Base-by-base conservation (phyloP, 2,329 filamentous ascomycete species). In the Leptographium radiaticola region DNA sequence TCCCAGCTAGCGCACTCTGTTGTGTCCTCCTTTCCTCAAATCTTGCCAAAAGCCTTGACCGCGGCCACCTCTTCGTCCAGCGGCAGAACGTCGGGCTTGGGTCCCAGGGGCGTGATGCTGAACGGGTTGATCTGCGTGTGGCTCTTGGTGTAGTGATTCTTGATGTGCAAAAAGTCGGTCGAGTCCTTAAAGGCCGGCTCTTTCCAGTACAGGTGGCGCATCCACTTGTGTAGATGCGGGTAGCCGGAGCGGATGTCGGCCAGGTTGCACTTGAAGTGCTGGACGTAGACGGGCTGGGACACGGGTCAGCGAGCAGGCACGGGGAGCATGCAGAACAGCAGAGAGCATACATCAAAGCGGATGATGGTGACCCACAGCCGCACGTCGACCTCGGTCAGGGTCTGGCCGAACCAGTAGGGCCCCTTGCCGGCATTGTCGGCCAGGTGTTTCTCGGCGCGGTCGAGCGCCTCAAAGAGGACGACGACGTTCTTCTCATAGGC, bases 111-210 rank as follows among this genome's bases (percentile, higher is more conserved):
- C 30, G 89, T 91, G 64, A 98, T 95, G 42, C 75, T 72, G 50
- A 73, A 68, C 16, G 81, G 82, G 68, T 86, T 86, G 65, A 86
- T 84, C 70, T 85, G 76, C 11, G 73, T 74, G 62, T 82, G 78
- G 59, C 76, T 81, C 61, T 75, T 71, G 56, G 79, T 80, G 66
- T 80, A 81, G 66, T 84, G 81, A 67, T 74, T 85, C 79, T 95
- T 96, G 73, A 97, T 97, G 71, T 98, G 93, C 67, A 94, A 80
- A 67, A 95, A 95, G 68, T 96, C 80, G 25, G 90, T 95, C 57
- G 89, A 93, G 51, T 86, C 80, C 58, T 74, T 73, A 71, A 95
- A 96, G 2, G 88, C 89, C 0, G 81, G 74, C 30, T 81, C 67
- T 60, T 84, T 84, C 89, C 89, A 95, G 72, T 95, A 96, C 61